Evolutionary conservation across 2,329 filamentous ascomycete species (phyloP), one percentile per base, ranked within the genome.

Genomic region (Hypomyces perniciosus): DNA sequence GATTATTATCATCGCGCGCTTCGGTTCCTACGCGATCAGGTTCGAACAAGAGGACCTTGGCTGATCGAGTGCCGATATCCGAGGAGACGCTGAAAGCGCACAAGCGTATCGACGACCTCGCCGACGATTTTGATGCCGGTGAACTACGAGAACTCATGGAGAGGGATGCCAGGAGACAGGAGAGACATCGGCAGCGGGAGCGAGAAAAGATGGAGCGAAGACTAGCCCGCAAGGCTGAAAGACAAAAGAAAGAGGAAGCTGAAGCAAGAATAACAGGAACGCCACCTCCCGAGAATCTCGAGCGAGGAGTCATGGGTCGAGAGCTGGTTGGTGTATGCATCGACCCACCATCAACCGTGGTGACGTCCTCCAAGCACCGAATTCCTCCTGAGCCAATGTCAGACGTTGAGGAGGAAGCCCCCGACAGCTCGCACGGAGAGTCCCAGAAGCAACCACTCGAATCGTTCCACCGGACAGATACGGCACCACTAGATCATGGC

Each of bases 71-170:
- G 57, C 68, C 77, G n/a, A 80, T 84, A 12, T 75, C 80, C 0
- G 81, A 88, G 54, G 83, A 81, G 35, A 76, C 72, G 0, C 62
- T 84, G 29, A 82, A 77, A 56, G 78, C 78, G 3, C 80, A 81
- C 59, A 83, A 85, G 69, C 70, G 81, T 61, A 69, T 87, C 64
- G 70, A 88, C 70, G 71, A 87, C 68, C 70, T 97, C 41, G 93
- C 90, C 26, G 88, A 97, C 63, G 86, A 88, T 53, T 76, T 99
- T 49, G 89, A 90, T 68, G 87, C 93, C 4, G 82, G 86, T 47
- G 91, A 90, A 59, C 68, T 99, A 37, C 81, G 92, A 52, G 88
- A 95, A 64, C 75, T 97, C 30, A 86, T 99, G 80, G 93, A 99
- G 61, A 78, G 93, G 53, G 93, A 99, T 62, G 79, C 85, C 57